Evolutionary conservation across 805 yeast species (phyloP).

Genomic region (Phaffomyces thermotolerans): DNA sequence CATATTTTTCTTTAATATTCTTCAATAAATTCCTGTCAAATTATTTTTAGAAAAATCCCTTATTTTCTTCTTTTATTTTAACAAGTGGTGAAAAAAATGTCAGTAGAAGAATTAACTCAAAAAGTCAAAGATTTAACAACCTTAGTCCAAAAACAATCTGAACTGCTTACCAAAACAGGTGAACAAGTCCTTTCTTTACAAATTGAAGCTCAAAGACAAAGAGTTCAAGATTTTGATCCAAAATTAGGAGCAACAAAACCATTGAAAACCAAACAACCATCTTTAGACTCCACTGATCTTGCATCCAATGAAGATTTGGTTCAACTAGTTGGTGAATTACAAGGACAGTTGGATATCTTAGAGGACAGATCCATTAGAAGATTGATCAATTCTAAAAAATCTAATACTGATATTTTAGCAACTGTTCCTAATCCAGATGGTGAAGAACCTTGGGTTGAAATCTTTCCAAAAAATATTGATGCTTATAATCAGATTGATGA

Average conservation of each 20-base stretch:
- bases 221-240: slow-evolving; percentile 26
- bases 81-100: no score
- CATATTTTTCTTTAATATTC: no score
- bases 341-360: slow-evolving; percentile 71
- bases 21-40: no score
- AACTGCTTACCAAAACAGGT: slow-evolving; percentile 68
- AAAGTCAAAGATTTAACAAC: slow-evolving; percentile 46
- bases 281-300: slow-evolving; percentile 44
- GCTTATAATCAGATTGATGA: slow-evolving; percentile 44
- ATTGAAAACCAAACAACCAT: neutral
- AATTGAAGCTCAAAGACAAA: slow-evolving; percentile 42
- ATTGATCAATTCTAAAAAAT: slow-evolving; percentile 51
- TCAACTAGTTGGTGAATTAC: slow-evolving; percentile 83
- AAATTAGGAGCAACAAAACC: slow-evolving; percentile 4
- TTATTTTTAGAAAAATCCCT: no score
- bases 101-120: slow-evolving; percentile 24
- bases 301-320: slow-evolving; percentile 80
- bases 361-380: slow-evolving; percentile 77
- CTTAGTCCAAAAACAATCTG: slow-evolving; percentile 57
- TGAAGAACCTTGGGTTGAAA: slow-evolving; percentile 44
- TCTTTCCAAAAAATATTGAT: slow-evolving; percentile 52
- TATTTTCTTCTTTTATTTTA: no score
- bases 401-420: slow-evolving; percentile 41
- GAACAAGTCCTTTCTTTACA: slow-evolving; percentile 68
- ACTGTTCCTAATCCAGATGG: slow-evolving; percentile 79